phyloP scores from a whole-genome alignment of 1,139 yeast genomes.

The Suhomyces anneliseae region DNA sequence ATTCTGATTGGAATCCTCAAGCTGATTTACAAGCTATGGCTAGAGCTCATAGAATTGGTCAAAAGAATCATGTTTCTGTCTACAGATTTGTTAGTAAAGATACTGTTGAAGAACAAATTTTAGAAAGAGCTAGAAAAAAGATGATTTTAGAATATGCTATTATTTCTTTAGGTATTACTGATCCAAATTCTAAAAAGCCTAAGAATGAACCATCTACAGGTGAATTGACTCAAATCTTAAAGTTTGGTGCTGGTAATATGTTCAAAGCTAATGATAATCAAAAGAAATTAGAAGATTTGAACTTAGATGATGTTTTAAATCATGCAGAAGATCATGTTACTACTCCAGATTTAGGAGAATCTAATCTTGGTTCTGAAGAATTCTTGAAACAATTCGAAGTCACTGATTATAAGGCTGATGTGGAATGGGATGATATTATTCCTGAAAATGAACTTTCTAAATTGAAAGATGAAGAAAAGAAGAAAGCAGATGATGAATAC shows the following conservation, averaged over 20 bases:
- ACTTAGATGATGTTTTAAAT: constrained; percentile 90
- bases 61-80: constrained; percentile 95
- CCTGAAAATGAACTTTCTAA: constrained; percentile 91
- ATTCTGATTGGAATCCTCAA: constrained; percentile 99
- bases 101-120: constrained; percentile 94
- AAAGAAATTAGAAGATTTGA: constrained; percentile 91
- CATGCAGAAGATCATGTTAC: constrained; percentile 98
- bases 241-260: constrained; percentile 99
- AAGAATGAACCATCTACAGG: constrained; percentile 73
- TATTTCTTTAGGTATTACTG: constrained; percentile 93
- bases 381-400: constrained; percentile 96
- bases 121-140: constrained; percentile 95
- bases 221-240: constrained; percentile 88
- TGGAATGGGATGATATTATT: constrained; percentile 98
- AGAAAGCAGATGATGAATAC: constrained; percentile 79
- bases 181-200: constrained; percentile 49
- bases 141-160: constrained; percentile 98
- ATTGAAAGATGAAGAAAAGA: constrained; percentile 88
- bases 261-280: constrained; percentile 90
- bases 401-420: constrained; percentile 97
- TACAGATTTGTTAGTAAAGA: constrained; percentile 96
- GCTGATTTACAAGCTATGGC: constrained; percentile 99
- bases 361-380: constrained; percentile 97
- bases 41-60: constrained; percentile 98
- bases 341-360: constrained; percentile 94